phyloP scores from a whole-genome alignment of 2,329 filamentous ascomycete species.

The Pseudonectria foliicola region DNA sequence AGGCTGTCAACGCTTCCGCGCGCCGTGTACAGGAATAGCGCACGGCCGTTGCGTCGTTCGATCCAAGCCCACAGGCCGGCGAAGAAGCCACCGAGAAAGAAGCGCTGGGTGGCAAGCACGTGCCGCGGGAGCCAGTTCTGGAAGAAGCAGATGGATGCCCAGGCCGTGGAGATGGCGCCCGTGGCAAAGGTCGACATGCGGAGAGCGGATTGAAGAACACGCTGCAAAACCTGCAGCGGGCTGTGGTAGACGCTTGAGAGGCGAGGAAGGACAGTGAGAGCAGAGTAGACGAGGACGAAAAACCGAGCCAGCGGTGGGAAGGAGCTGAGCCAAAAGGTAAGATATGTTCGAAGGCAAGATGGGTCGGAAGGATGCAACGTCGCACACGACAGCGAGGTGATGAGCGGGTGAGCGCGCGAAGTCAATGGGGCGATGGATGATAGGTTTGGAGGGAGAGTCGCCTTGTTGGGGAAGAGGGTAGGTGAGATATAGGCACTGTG shows the following conservation, averaged over 20 bases:
- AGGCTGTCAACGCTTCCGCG: conserved; percentile 72
- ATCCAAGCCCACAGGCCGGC: conserved; percentile 82
- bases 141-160: conserved; percentile 87
- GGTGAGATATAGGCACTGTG: conserved; percentile 70
- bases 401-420: conserved; percentile 77
- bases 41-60: conserved; percentile 55
- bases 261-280: conserved; percentile 58
- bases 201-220: conserved; percentile 61
- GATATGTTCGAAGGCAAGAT: conserved; percentile 78
- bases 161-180: conserved; percentile 75
- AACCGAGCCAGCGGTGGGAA: conserved; percentile 74
- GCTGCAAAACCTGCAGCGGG: conserved; percentile 60
- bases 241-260: conserved; percentile 61
- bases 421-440: conserved; percentile 67
- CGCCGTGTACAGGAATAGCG: conserved; percentile 71
- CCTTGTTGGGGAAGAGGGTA: conserved; percentile 71
- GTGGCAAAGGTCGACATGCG: conserved; percentile 68
- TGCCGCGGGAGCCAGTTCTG: conserved; percentile 68
- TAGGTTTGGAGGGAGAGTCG: conserved; percentile 61
- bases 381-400: conserved; percentile 79
- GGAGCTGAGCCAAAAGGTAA: conserved; percentile 79
- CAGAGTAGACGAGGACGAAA: conserved; percentile 67
- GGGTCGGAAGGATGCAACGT: conserved; percentile 82
- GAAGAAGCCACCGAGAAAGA: conserved; percentile 82
- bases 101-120: conserved; percentile 73